Evolutionary conservation across 176 grass and related monocot genomes (phyloP).

Genomic region (Triticum timopheevii): DNA sequence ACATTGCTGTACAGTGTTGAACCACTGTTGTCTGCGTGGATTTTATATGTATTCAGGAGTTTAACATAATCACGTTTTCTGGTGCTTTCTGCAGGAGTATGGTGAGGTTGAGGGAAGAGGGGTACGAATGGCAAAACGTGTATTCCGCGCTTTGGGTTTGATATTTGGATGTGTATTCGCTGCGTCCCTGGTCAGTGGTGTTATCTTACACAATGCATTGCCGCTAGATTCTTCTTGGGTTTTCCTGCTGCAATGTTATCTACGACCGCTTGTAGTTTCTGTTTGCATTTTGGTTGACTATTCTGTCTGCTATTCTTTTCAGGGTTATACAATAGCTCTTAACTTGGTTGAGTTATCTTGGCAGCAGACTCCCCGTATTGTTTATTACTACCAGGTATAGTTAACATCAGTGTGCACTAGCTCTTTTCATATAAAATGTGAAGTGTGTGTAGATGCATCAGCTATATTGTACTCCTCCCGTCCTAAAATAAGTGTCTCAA

Average conservation of each 20-base stretch:
- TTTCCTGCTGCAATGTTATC: background rate
- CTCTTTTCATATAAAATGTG: background rate
- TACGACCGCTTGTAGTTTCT: background rate
- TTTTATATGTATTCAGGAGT: constrained; percentile 15
- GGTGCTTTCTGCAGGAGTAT: constrained; percentile 59
- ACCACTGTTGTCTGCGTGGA: background rate
- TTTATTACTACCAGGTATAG: constrained; percentile 74
- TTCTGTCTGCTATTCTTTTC: constrained; percentile 26
- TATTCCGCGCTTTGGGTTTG: constrained; percentile 79
- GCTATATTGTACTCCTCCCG: too few relatives aligned
- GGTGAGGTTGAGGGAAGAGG: constrained; percentile 92
- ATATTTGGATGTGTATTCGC: constrained; percentile 84
- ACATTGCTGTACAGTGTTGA: background rate
- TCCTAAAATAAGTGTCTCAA: too few relatives aligned
- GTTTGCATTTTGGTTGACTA: constrained; percentile 17
- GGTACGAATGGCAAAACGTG: constrained; percentile 85
- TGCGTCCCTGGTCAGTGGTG: constrained; percentile 55
- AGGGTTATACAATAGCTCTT: constrained; percentile 47
- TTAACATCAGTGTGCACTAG: background rate
- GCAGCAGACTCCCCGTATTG: constrained; percentile 45
- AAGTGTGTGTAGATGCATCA: constrained; percentile 11
- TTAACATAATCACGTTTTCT: constrained; percentile 3
- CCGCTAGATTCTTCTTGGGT: background rate
- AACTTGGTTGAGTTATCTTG: constrained; percentile 45
- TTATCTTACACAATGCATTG: background rate